Conservation (phyloP, 1,284 basidiomycete species). For the Pyrrhoderma lamaoense region DNA sequence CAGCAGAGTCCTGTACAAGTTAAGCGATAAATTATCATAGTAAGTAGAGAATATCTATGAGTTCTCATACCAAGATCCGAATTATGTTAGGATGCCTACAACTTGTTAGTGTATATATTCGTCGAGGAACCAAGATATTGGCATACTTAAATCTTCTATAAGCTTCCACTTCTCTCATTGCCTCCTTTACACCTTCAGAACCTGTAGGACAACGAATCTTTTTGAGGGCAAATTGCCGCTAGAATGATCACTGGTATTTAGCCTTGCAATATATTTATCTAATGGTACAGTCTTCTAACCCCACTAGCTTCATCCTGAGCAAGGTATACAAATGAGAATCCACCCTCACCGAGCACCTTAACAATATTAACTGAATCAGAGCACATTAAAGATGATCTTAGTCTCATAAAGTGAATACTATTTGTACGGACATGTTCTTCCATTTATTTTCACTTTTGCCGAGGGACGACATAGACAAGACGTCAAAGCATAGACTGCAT, state of each 20-base stretch:
- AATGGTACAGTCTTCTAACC: constrained; percentile 36
- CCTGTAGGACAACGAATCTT: constrained; percentile 86
- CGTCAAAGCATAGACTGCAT: constrained; percentile 71
- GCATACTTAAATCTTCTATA: constrained; percentile 84
- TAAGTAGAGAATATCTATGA: no score
- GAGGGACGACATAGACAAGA: constrained; percentile 75
- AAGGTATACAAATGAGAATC: constrained; percentile 91
- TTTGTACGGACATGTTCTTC: constrained; percentile 61
- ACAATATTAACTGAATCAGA: constrained; percentile 71
- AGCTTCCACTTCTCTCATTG: constrained; percentile 87
- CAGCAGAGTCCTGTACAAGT: constrained; percentile 72
- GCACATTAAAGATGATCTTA: background rate
- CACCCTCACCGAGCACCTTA: constrained; percentile 88
- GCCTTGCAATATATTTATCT: background rate
- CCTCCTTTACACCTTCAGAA: constrained; percentile 73
- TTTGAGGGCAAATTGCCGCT: constrained; percentile 89
- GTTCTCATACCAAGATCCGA: constrained; percentile 58
- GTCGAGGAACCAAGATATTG: background rate
- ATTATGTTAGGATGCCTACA: constrained; percentile 83
- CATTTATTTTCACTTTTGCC: constrained; percentile 88
- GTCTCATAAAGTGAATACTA: background rate
- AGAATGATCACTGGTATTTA: constrained; percentile 16
- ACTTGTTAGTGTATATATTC: constrained; percentile 7
- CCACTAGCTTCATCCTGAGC: constrained; percentile 82
- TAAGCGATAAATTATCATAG: constrained; percentile 4